These are phyloP conservation scores for Tylopilus rubrobrunneus DNA, from an alignment of 768 basidiomycete species.

Conservation along the genomic window DNA sequence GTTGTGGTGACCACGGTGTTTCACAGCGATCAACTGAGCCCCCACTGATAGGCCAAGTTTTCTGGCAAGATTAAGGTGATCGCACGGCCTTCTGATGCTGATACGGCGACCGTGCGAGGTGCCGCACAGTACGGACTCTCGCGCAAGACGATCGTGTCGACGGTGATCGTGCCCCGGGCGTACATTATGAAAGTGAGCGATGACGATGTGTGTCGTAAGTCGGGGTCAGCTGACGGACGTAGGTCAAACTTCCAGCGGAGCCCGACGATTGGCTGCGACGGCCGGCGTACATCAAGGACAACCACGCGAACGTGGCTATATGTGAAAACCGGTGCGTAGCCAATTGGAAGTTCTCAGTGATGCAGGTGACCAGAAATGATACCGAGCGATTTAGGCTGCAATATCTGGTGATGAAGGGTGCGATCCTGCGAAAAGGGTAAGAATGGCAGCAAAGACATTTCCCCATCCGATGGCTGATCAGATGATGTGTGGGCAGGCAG, in stretches of 20 bases:
- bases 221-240: constrained; percentile 1
- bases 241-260: constrained; percentile 89
- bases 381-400: constrained; percentile 55
- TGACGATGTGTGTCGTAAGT: not conserved
- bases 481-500: constrained; percentile 47
- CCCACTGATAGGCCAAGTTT: constrained; percentile 56
- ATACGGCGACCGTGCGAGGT: constrained; percentile 84
- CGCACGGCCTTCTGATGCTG: constrained; percentile 80
- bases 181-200: constrained; percentile 78
- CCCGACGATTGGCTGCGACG: constrained; percentile 78
- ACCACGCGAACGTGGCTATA: constrained; percentile 70
- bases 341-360: constrained; percentile 1
- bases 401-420: constrained; percentile 84
- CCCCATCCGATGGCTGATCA: constrained; percentile 17
- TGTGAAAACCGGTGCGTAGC: constrained; percentile 73
- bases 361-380: constrained; percentile 10
- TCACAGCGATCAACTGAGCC: constrained; percentile 9
- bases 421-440: constrained; percentile 81
- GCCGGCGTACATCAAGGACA: constrained; percentile 79
- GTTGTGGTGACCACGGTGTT: constrained; percentile 19
- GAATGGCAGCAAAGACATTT: constrained; percentile 20
- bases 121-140: constrained; percentile 87
- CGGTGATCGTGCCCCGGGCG: constrained; percentile 74
- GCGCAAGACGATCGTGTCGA: constrained; percentile 70
- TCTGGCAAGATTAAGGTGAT: constrained; percentile 64